phyloP scores from a whole-genome alignment of 345 rosid species.

The Pistacia vera region DNA sequence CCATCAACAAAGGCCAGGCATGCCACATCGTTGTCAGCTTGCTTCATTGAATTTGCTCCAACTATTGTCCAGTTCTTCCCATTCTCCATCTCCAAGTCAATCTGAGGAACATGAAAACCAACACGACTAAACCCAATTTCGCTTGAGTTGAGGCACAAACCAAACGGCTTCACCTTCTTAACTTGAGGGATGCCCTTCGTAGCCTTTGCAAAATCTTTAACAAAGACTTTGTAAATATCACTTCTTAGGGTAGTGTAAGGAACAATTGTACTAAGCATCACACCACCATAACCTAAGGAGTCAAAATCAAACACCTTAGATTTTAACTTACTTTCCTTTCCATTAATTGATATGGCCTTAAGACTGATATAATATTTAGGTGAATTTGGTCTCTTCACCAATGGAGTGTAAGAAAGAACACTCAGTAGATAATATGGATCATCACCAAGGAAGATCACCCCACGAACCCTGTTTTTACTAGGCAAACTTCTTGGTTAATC shows the following conservation, averaged over 20 bases:
- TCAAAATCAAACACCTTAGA: neutral
- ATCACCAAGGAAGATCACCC: no score
- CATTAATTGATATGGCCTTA: neutral
- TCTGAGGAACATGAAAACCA: conserved; percentile 5
- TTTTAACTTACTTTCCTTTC: neutral
- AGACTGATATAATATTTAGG: no score
- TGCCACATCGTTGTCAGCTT: neutral
- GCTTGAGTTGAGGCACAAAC: neutral
- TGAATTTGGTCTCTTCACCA: no score
- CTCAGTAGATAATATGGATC: no score
- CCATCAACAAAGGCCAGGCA: neutral
- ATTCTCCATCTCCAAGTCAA: conserved; percentile 14
- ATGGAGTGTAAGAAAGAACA: no score
- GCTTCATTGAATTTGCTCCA: conserved; percentile 8
- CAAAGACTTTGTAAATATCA: conserved; percentile 19
- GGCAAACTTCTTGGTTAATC: no score
- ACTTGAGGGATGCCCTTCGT: conserved; percentile 4
- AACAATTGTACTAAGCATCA: conserved; percentile 5
- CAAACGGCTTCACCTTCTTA: neutral
- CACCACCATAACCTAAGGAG: neutral
- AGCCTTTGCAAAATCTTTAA: conserved; percentile 15
- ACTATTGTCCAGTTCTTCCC: neutral
- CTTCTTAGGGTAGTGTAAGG: conserved; percentile 31
- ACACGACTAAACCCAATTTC: neutral
- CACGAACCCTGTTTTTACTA: no score